Percentiles rank a stretch among this genome's conserved stretches.
Evolutionary conservation across 2,329 filamentous ascomycete species (phyloP).

Genomic region (Botrytis pseudocinerea): DNA sequence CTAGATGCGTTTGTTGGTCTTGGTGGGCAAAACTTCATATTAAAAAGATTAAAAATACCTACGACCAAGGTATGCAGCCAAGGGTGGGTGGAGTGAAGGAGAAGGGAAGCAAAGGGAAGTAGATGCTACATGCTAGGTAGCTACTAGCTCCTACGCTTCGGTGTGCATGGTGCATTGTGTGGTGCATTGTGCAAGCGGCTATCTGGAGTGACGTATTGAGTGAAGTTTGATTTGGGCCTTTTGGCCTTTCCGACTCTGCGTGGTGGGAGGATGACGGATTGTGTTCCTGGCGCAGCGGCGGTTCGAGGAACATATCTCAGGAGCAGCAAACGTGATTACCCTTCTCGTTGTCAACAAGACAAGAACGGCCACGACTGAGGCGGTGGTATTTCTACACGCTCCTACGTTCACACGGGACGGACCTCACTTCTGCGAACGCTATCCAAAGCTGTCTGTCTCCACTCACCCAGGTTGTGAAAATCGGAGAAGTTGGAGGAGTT

Average conservation of each 20-base stretch:
- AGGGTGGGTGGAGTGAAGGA: conserved; percentile 4
- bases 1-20: background rate
- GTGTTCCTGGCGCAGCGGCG: background rate
- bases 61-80: no score
- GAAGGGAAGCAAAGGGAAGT: no score
- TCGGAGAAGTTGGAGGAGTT: background rate
- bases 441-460: background rate
- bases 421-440: background rate
- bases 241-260: background rate
- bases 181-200: background rate
- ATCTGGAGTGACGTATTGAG: conserved; percentile 6
- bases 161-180: background rate
- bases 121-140: no score
- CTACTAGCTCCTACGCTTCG: background rate
- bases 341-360: background rate
- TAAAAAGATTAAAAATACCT: no score
- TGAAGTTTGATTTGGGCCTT: background rate
- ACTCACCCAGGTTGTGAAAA: background rate
- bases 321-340: background rate
- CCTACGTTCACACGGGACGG: background rate
- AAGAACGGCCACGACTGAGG: background rate
- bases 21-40: background rate
- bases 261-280: background rate
- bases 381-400: background rate
- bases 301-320: background rate